Evolutionary conservation across 805 yeast species (phyloP).

Genomic region (Spathaspora sp.): DNA sequence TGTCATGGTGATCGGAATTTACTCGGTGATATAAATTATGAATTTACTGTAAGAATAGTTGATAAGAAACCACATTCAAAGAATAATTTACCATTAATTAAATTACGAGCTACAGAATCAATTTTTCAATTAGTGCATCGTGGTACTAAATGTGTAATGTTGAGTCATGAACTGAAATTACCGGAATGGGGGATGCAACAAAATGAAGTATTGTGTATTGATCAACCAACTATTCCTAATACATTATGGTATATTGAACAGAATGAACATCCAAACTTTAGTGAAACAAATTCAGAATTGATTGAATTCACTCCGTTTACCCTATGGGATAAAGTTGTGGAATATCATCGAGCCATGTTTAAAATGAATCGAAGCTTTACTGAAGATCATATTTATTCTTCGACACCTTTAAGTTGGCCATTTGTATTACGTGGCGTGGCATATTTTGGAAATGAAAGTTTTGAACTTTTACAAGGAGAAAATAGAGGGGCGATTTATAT

Average conservation of each 20-base stretch:
- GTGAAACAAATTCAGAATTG: slow-evolving; percentile 11
- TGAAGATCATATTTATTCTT: slow-evolving; percentile 46
- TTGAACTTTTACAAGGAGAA: slow-evolving; percentile 19
- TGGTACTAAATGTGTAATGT: slow-evolving; percentile 63
- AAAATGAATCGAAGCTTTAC: slow-evolving; percentile 44
- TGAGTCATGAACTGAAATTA: slow-evolving; percentile 68
- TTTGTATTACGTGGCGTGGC: slow-evolving; percentile 54
- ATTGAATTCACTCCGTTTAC: slow-evolving; percentile 22
- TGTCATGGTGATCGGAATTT: slow-evolving; percentile 63
- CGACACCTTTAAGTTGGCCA: slow-evolving; percentile 66
- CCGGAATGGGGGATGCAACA: slow-evolving; percentile 87
- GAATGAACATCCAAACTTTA: slow-evolving; percentile 52
- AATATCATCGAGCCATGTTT: slow-evolving; percentile 57
- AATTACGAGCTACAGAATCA: slow-evolving; percentile 56
- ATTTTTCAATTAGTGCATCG: slow-evolving; percentile 66
- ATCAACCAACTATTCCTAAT: slow-evolving; percentile 62
- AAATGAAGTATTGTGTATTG: slow-evolving; percentile 85
- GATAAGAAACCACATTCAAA: slow-evolving; percentile 29
- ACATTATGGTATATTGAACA: slow-evolving; percentile 74
- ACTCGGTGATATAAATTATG: slow-evolving; percentile 65
- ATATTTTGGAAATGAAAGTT: slow-evolving; percentile 44
- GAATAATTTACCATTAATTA: slow-evolving; percentile 30
- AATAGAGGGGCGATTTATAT: slow-evolving; percentile 45
- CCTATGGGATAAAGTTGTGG: slow-evolving; percentile 50
- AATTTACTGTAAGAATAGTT: slow-evolving; percentile 58